These are phyloP conservation scores for Echria macrotheca DNA, from an alignment of 495 filamentous ascomycete genomes.

Conservation along the genomic window DNA sequence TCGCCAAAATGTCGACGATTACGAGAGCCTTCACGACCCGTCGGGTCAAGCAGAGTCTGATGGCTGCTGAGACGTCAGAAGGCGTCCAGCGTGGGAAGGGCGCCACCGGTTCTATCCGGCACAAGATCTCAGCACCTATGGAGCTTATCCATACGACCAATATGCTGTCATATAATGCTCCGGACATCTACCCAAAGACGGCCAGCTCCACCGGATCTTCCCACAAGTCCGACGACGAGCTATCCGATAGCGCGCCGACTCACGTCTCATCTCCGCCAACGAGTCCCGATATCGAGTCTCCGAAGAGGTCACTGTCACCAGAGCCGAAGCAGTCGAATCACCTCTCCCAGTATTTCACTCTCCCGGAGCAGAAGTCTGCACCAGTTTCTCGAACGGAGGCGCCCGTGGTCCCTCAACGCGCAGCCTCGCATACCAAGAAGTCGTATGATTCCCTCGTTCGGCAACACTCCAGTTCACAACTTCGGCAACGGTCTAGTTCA, in stretches of 20 bases:
- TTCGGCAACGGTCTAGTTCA: conserved; percentile 46
- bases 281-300: conserved; percentile 67
- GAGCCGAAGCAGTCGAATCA: conserved; percentile 79
- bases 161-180: conserved; percentile 89
- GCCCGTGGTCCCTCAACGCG: conserved; percentile 66
- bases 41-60: conserved; percentile 41
- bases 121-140: conserved; percentile 81
- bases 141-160: conserved; percentile 91
- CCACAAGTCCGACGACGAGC: conserved; percentile 48
- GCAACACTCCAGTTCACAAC: conserved; percentile 54
- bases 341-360: conserved; percentile 71
- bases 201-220: conserved; percentile 54
- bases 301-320: conserved; percentile 51
- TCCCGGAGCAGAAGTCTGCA: conserved; percentile 40
- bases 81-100: conserved; percentile 38
- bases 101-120: conserved; percentile 35
- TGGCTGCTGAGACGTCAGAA: conserved; percentile 22
- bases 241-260: conserved; percentile 55
- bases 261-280: conserved; percentile 56
- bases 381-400: conserved; percentile 38
- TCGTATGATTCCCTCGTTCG: conserved; percentile 51
- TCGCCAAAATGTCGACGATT: conserved; percentile 48
- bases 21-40: conserved; percentile 63
- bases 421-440: conserved; percentile 79
- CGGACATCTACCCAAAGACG: conserved; percentile 58